Percentiles rank a stretch among this genome's conserved stretches.
phyloP scores from a whole-genome alignment of 148 eudicot species.

The Polygonum aviculare region DNA sequence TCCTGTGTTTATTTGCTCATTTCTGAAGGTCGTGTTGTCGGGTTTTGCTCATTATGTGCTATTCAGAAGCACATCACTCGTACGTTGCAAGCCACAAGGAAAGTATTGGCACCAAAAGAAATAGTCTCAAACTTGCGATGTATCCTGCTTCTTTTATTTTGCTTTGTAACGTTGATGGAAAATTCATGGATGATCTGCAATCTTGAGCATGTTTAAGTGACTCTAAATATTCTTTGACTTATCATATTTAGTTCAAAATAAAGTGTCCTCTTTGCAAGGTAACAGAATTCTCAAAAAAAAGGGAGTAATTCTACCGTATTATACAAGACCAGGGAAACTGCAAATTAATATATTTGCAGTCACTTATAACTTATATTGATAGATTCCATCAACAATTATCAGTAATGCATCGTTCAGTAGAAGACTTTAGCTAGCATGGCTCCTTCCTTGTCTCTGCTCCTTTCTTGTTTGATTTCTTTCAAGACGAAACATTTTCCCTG shows the following conservation, averaged over 20 bases:
- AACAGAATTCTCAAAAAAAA: not conserved
- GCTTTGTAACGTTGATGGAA: not conserved
- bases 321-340: not conserved
- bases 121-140: constrained; percentile 82
- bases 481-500: not conserved
- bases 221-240: not conserved
- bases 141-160: constrained; percentile 39
- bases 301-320: not conserved
- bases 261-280: not conserved
- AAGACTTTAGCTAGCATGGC: not conserved
- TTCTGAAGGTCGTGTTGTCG: constrained; percentile 70
- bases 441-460: not conserved
- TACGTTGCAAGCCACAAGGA: constrained; percentile 73
- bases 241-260: not conserved
- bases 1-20: constrained; percentile 7
- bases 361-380: not conserved
- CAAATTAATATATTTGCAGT: not conserved
- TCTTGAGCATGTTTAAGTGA: not conserved
- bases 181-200: not conserved
- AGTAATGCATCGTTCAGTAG: not conserved
- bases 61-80: constrained; percentile 81
- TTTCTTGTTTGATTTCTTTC: not conserved
- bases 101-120: constrained; percentile 76
- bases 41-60: constrained; percentile 89
- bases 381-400: not conserved